A percentile compares a stretch with the other conserved stretches of the same genome.
Evolutionary conservation across 2,329 filamentous ascomycete genomes (phyloP).

Genomic region (Botrytis medusae): DNA sequence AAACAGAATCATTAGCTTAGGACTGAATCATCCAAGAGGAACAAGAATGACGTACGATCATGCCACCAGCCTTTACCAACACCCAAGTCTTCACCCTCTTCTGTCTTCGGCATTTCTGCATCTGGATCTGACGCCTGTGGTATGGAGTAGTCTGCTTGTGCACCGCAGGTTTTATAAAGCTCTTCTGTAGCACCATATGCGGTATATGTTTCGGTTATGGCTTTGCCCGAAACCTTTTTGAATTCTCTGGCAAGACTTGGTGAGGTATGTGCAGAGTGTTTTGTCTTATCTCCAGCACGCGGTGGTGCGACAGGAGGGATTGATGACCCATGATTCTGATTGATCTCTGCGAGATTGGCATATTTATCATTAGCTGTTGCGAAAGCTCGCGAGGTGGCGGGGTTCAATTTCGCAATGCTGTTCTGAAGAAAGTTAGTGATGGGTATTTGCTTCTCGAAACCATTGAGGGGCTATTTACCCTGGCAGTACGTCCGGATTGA

Average conservation of each 20-base stretch:
- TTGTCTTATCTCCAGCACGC: conserved; percentile 21
- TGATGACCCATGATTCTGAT: conserved; percentile 28
- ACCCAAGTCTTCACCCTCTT: conserved; percentile 80
- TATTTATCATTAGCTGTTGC: conserved; percentile 34
- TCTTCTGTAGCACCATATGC: conserved; percentile 77
- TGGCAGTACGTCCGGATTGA: conserved; percentile 27
- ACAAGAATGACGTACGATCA: conserved; percentile 56
- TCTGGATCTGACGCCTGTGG: conserved; percentile 47
- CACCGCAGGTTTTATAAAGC: conserved; percentile 47
- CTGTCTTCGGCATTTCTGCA: conserved; percentile 66
- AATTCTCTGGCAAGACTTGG: conserved; percentile 23
- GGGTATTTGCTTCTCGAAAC: background rate
- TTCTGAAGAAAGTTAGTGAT: conserved; percentile 23
- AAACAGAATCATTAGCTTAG: conserved; percentile 16
- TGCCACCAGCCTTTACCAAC: conserved; percentile 78
- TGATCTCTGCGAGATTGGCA: conserved; percentile 29
- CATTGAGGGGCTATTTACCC: conserved; percentile 23
- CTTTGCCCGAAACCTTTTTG: conserved; percentile 25
- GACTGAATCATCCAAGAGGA: background rate
- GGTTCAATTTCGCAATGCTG: conserved; percentile 5
- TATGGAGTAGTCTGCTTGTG: conserved; percentile 35
- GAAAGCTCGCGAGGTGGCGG: conserved; percentile 28
- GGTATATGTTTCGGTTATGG: conserved; percentile 65
- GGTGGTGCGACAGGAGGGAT: conserved; percentile 28
- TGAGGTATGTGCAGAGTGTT: conserved; percentile 9